Conservation (phyloP, 768 basidiomycete species). For the Hortiboletus campestris region DNA sequence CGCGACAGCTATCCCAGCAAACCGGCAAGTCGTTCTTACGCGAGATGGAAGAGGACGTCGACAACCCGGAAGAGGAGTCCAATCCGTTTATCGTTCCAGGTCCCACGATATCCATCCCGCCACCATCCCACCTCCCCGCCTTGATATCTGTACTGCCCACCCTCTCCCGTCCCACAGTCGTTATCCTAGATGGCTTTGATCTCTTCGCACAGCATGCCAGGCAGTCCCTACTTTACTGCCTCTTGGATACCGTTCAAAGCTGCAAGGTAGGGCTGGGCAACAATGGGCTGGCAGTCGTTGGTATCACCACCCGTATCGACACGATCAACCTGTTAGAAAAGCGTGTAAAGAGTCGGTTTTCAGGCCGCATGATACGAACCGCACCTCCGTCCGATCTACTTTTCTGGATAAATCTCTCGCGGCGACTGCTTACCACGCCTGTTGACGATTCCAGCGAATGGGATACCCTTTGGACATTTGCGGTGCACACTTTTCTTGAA, state of each 20-base stretch:
- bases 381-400: conserved; percentile 52
- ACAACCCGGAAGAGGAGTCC: conserved; percentile 38
- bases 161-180: conserved; percentile 72
- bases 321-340: conserved; percentile 90
- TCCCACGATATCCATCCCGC: conserved; percentile 45
- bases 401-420: conserved; percentile 52
- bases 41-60: conserved; percentile 29
- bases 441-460: conserved; percentile 46
- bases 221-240: conserved; percentile 91
- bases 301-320: conserved; percentile 83
- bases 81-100: conserved; percentile 50
- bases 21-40: conserved; percentile 60
- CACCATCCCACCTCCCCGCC: conserved; percentile 68
- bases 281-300: conserved; percentile 81
- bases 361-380: conserved; percentile 83
- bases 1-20: conserved; percentile 75
- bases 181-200: conserved; percentile 91
- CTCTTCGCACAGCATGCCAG: conserved; percentile 89
- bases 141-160: conserved; percentile 77
- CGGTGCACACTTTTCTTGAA: conserved; percentile 55
- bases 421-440: conserved; percentile 39
- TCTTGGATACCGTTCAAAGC: conserved; percentile 91
- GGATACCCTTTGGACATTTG: conserved; percentile 54
- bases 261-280: conserved; percentile 57
- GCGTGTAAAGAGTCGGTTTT: conserved; percentile 96